Base-by-base conservation (phyloP, 208 protist genomes). In the Acanthamoeba divionensis region DNA sequence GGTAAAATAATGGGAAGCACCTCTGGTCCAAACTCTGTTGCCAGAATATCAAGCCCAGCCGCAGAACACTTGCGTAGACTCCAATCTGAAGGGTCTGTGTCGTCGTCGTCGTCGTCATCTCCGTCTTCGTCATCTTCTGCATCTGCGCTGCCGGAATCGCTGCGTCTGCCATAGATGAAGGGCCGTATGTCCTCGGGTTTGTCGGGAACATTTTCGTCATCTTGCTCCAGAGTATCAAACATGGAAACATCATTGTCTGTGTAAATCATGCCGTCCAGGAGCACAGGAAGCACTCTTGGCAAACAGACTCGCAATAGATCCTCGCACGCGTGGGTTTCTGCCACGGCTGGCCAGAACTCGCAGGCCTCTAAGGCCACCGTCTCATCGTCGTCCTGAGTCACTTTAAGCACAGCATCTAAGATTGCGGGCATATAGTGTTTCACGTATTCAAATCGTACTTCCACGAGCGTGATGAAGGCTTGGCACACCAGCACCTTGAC, bases 261-360 rank as follows among this genome's bases (percentile, higher is more conserved):
- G 75, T 96, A 97, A n/a, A 95, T 91, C 95, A 97, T 97, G 47
- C 91, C 36, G 50, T 96, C 90, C n/a, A 96, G 87, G 63, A 96
- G 57, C 9, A 96, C 79, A 47, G 95, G 95, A n/a, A 96, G 67
- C 18, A 97, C 82, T 7, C 90, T 86, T 29, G 57, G 50, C 33
- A 91, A 62, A 65, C 79, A 71, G 36, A 60, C 82, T 45, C 26
- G 52, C 0, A 92, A 45, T 45, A 88, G n/a, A 36, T 67, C 41
- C 63, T 12, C 63, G 90, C 63, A 90, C 24, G 73, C 47, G 47
- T 73, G 21, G 0, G 93, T 91, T 44, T 93, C 75, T 52, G 92
- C 73, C 45, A 96, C 71, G 0, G 93, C 44, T 0, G 86, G 90
- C 95, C 95, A 96, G 82, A 96, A 96, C 90, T 96, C 95, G 85